Percentiles rank a stretch among this genome's conserved stretches.
Evolutionary conservation across 2,329 filamentous ascomycete species (phyloP).

Genomic region (Cytospora piceae): DNA sequence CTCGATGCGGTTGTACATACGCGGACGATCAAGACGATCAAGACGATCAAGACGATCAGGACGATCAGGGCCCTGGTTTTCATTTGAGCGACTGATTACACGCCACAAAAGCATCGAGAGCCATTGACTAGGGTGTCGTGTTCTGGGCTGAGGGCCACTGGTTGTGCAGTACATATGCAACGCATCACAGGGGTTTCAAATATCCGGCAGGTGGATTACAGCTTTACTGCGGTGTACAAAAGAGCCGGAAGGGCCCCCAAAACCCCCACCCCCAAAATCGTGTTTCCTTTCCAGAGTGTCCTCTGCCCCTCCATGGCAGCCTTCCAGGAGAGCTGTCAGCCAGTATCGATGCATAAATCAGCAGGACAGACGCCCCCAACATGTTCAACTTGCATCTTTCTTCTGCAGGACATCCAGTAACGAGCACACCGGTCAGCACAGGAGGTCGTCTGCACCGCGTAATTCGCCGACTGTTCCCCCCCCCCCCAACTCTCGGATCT

Average conservation of each 20-base stretch:
- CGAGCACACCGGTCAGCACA: background rate
- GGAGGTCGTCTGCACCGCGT: background rate
- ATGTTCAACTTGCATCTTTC: constrained; percentile 1
- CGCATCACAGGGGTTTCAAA: background rate
- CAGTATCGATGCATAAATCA: background rate
- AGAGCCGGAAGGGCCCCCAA: background rate
- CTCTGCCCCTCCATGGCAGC: background rate
- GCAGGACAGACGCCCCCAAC: constrained; percentile 4
- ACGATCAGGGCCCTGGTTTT: background rate
- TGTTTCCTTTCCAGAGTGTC: background rate
- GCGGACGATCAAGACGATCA: background rate
- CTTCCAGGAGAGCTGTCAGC: background rate
- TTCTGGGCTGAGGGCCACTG: background rate
- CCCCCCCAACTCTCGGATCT: background rate
- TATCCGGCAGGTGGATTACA: background rate
- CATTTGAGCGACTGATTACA: constrained; percentile 18
- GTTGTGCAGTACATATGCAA: background rate
- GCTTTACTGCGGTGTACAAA: constrained; percentile 9
- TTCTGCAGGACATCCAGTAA: background rate
- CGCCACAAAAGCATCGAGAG: background rate
- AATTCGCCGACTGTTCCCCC: background rate
- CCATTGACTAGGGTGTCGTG: too few species aligned
- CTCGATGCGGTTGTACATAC: constrained; percentile 2
- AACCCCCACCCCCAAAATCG: background rate
- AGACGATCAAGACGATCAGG: background rate